Evolutionary conservation across 495 filamentous ascomycete species (phyloP), one percentile per base, ranked within the genome.

Genomic region (Sordaria brevicollis): DNA sequence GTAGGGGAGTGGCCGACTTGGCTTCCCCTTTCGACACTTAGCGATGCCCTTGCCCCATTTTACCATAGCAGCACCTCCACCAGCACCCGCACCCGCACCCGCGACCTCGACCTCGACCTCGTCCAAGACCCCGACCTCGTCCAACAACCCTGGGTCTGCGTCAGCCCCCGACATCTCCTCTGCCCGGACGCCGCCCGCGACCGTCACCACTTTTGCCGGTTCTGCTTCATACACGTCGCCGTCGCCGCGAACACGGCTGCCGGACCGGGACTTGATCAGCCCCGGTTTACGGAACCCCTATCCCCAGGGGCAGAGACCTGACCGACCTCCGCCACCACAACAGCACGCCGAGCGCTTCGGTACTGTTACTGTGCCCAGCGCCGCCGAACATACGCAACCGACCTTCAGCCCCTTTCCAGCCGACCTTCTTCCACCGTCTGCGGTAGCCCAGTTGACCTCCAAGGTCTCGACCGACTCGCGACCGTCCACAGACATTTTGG

Each of bases 371-470:
- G 25, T 62, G 49, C 49, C 25, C 2, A 62, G 11, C 25, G 49
- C 49, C 2, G 49, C 49, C 49, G 2, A 62, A 62, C 49, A 33
- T 31, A 31, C 29, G 29, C 21, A 62, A 17, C 17, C 49, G 11
- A 57, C 49, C 49, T 57, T 31, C 68, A 65, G 71, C 41, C 69
- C 73, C 35, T 74, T 75, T 70, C 69, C 72, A 35, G 65, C 73
- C 67, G 29, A 69, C 11, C 70, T 71, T 67, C 76, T 72, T 41
- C 80, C 77, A 38, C 78, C 80, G 68, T 75, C 74, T 4, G 79
- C 80, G 57, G 80, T 79, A 29, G 79, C 82, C 67, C 69, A 80
- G 34, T 71, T 77, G 62, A 74, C 77, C 70, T 72, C 77, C 67
- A 65, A 73, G 73, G 70, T 78, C 66, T 76, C 72, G 77, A 77